phyloP scores from a whole-genome alignment of 805 yeast genomes.

The Groenewaldozyma tartarivorans region DNA sequence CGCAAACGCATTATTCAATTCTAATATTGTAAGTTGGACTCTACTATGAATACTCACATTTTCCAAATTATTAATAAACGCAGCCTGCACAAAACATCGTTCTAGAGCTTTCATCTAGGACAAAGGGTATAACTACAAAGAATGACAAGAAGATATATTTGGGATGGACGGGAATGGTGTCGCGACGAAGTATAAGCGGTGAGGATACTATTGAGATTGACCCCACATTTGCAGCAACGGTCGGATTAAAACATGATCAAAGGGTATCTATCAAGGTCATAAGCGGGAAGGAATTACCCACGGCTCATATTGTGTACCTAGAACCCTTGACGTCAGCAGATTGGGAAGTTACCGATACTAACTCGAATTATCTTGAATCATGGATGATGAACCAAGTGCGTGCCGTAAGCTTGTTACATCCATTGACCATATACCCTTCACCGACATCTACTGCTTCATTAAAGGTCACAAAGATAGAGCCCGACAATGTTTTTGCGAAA shows the following conservation, averaged over 20 bases:
- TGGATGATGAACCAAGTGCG: conserved; percentile 71
- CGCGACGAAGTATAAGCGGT: conserved; percentile 12
- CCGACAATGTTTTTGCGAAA: conserved; percentile 35
- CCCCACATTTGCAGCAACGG: conserved; percentile 48
- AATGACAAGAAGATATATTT: conserved; percentile 29
- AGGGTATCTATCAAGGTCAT: conserved; percentile 37
- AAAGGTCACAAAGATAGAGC: conserved; percentile 39
- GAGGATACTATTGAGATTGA: conserved; percentile 47
- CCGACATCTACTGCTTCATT: conserved; percentile 52
- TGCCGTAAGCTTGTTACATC: conserved; percentile 52
- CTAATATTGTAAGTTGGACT: conserved; percentile 36
- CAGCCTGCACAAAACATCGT: conserved; percentile 47
- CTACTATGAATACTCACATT: conserved; percentile 28
- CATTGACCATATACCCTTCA: conserved; percentile 61
- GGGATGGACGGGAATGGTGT: conserved; percentile 61
- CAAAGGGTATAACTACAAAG: conserved; percentile 17
- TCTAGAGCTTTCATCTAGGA: conserved; percentile 34
- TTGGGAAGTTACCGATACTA: conserved; percentile 84
- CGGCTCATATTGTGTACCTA: conserved; percentile 53
- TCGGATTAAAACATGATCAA: conserved; percentile 38
- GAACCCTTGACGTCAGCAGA: conserved; percentile 74
- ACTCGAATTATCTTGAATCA: conserved; percentile 68
- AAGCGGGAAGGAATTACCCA: conserved; percentile 33
- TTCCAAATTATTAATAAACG: neutral
- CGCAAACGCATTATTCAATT: conserved; percentile 37